Evolutionary conservation across 208 protist genomes (phyloP).

Genomic region (Leishmania lainsoni): DNA sequence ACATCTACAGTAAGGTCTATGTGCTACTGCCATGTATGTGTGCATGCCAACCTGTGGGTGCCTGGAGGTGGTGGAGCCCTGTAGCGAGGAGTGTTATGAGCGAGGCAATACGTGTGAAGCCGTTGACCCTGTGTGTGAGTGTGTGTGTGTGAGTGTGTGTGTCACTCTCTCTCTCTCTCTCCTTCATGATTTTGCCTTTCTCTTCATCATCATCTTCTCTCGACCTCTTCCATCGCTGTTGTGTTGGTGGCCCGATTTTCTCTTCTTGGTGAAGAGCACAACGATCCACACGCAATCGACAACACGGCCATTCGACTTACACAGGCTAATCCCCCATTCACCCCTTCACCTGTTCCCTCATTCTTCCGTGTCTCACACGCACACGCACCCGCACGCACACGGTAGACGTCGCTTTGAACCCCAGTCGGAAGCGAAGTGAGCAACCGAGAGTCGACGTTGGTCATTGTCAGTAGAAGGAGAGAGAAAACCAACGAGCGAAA

Average conservation of each 20-base stretch:
- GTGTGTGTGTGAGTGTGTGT: neutral
- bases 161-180: neutral
- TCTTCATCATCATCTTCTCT: neutral
- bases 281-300: neutral
- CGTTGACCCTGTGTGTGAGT: neutral
- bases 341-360: neutral
- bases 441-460: too few relatives aligned
- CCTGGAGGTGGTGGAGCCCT: neutral
- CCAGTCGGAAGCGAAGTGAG: too few relatives aligned
- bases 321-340: neutral
- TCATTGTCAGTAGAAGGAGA: too few relatives aligned
- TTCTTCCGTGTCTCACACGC: neutral
- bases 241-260: neutral
- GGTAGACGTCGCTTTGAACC: neutral
- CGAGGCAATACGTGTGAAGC: neutral
- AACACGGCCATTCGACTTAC: neutral
- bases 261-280: neutral
- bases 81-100: neutral
- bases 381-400: neutral
- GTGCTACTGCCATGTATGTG: neutral
- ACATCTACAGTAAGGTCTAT: neutral
- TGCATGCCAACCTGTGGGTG: slow-evolving; percentile 9
- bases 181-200: neutral
- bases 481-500: too few relatives aligned
- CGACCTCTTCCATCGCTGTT: neutral